Conservation (phyloP, 2,329 filamentous ascomycete species). For the Lasiodiplodia gonubiensis region DNA sequence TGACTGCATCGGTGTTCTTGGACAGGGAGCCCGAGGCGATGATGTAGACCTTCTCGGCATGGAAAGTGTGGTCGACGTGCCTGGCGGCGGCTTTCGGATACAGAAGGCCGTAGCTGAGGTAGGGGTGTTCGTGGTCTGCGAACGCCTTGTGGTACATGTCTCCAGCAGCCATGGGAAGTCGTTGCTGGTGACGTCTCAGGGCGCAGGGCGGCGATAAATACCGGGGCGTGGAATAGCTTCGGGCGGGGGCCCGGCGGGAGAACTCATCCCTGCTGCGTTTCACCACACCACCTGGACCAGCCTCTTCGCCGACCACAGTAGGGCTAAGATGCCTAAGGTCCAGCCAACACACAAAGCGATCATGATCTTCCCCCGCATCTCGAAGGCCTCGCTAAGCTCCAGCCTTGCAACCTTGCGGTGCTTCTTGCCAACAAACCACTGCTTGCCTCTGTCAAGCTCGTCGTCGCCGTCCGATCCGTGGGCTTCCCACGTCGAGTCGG, state of each 20-base stretch:
- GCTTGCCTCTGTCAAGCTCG: conserved; percentile 14
- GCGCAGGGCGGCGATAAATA: conserved; percentile 14
- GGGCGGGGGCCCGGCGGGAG: conserved; percentile 17
- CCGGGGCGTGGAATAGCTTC: conserved; percentile 5
- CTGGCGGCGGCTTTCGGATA: conserved; percentile 53
- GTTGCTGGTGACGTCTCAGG: not conserved
- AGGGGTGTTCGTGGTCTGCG: conserved; percentile 38
- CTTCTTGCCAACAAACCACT: conserved; percentile 50
- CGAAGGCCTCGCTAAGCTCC: conserved; percentile 69
- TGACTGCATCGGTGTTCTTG: conserved; percentile 53
- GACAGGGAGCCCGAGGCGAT: conserved; percentile 58
- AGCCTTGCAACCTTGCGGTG: conserved; percentile 64
- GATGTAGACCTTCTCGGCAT: conserved; percentile 56
- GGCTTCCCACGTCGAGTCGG: conserved; percentile 39
- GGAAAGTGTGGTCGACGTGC: conserved; percentile 54
- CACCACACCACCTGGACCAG: conserved; percentile 19
- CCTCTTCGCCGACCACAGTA: conserved; percentile 30
- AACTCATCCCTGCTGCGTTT: conserved; percentile 1
- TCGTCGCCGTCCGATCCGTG: conserved; percentile 31
- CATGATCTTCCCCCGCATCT: conserved; percentile 62
- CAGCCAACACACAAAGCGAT: conserved; percentile 48
- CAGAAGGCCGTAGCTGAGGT: conserved; percentile 55
- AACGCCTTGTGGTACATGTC: conserved; percentile 27
- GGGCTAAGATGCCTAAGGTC: conserved; percentile 49
- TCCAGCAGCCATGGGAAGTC: not conserved